Evolutionary conservation across 2,329 filamentous ascomycete species (phyloP), one percentile per base, ranked within the genome.

Genomic region (Thelonectria blattea): DNA sequence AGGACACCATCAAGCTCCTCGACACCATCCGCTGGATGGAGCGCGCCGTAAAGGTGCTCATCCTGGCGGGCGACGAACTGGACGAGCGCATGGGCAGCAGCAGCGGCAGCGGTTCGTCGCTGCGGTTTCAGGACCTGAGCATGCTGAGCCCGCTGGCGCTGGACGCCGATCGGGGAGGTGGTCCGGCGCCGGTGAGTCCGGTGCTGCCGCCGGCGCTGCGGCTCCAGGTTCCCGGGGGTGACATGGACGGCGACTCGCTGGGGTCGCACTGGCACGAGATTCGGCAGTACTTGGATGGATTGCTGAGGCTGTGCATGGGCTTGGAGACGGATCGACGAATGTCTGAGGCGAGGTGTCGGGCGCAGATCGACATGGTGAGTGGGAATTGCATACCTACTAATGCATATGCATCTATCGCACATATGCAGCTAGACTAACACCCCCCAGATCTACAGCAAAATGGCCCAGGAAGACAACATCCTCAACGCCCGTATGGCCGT

Each of bases 11-110:
- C 52, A 77, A 80, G 56, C 68, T 81, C 9, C 72, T 81, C 1
- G 79, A 81, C 49, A 81, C 79, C 1, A 73, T 81, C 32, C 70
- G 78, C 20, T 81, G 79, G 79, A 80, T 81, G 75, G 79, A 81
- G 62, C 74, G 79, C 8, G 79, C 77, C 1, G 68, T 81, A 34
- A 79, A 79, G 62, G 71, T 81, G 15, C 68, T 81, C 56, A 74
- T 81, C 11, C 70, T 79, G 42, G 73, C 78, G 0, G 79, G 79
- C 5, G 79, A 81, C 34, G 79, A 80, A 52, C 65, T 81, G 3
- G 75, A 76, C 32, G 73, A 72, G 27, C 65, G 69, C 30, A 65
- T 72, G 62, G 69, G 68, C 3, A 70, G 62, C 11, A 30, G 2
- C 27, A 24, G 22, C 6, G 22, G 2, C 27, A 24, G 22, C 6